Base-by-base conservation (phyloP, 1,284 basidiomycete genomes). In the Entoloma clypeatum region DNA sequence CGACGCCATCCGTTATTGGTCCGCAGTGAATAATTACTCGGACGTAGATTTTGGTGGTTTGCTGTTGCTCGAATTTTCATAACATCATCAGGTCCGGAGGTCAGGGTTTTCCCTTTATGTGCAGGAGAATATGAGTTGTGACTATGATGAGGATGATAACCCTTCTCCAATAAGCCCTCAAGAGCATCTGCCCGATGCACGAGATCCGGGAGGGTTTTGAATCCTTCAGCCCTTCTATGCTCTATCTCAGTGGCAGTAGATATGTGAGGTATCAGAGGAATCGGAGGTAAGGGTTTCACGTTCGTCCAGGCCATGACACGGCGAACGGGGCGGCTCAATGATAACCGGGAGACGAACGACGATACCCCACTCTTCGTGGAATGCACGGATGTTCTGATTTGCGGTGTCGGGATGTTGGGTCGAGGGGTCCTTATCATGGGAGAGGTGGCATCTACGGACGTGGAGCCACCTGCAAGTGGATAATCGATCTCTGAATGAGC, bases 261-360 rank as follows among this genome's bases (percentile, higher is more conserved):
- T 24, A 71, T 67, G 43, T 67, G 58, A 4, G 73, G 68, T 10
- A 75, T 64, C 11, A 59, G 61, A 11, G 78, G 78, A 13, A 81
- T 65, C 1, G 75, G 76, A 5, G 79, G 77, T 14, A 81, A 57
- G 4, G 77, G 75, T 53, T 80, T 79, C 29, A 43, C 49, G 41
- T 58, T 68, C 49, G 65, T 60, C 68, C 71, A 68, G n/a, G 61
- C 53, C 23, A 73, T 51, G 17, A 65, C 56, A 23, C 63, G 64
- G 19, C 57, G 61, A 17, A 71, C 40, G 18, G 69, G 67, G 19
- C 58, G 52, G 14, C 62, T 57, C 16, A 62, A 63, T 6, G 73
- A 71, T 41, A 74, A 55, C 14, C 64, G 60, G 10, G 74, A 75
- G 11, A 79, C 63, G 45, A 77, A 64, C 3, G 75, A 77, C 6